Evolutionary conservation across 2,329 filamentous ascomycete genomes (phyloP).

Genomic region (Sclerotinia borealis): DNA sequence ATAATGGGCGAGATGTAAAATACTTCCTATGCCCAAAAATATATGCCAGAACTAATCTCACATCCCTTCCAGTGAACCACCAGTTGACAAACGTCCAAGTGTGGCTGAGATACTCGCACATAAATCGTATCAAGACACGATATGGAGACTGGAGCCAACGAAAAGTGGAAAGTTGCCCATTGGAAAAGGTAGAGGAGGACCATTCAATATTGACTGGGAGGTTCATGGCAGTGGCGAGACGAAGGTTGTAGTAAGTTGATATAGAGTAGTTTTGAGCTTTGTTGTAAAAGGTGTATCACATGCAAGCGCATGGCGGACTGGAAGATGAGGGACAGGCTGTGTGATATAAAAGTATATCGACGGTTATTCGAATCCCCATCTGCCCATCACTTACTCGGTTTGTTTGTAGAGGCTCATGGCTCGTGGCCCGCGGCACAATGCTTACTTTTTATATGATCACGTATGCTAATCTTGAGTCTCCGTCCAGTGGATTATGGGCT

Average conservation of each 20-base stretch:
- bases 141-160: slow-evolving; percentile 65
- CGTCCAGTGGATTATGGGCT: slow-evolving; percentile 69
- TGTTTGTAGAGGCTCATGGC: neutral
- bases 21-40: neutral
- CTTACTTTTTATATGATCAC: neutral
- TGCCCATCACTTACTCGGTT: neutral
- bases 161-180: slow-evolving; percentile 55
- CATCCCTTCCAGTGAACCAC: slow-evolving; percentile 3
- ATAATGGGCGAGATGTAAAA: neutral
- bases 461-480: slow-evolving; percentile 12
- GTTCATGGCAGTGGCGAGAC: slow-evolving; percentile 69
- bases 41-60: neutral
- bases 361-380: neutral
- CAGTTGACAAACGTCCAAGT: slow-evolving; percentile 31
- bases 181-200: slow-evolving; percentile 66
- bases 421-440: neutral
- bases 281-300: neutral
- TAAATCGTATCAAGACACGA: slow-evolving; percentile 58
- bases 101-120: slow-evolving; percentile 55
- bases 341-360: neutral
- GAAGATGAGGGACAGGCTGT: neutral
- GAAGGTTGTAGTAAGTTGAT: slow-evolving; percentile 57
- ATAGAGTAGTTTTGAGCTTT: neutral
- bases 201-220: slow-evolving; percentile 71
- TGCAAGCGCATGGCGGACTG: slow-evolving; percentile 1